Evolutionary conservation across 306 rosid species (phyloP).

Genomic region (Alnus glutinosa): DNA sequence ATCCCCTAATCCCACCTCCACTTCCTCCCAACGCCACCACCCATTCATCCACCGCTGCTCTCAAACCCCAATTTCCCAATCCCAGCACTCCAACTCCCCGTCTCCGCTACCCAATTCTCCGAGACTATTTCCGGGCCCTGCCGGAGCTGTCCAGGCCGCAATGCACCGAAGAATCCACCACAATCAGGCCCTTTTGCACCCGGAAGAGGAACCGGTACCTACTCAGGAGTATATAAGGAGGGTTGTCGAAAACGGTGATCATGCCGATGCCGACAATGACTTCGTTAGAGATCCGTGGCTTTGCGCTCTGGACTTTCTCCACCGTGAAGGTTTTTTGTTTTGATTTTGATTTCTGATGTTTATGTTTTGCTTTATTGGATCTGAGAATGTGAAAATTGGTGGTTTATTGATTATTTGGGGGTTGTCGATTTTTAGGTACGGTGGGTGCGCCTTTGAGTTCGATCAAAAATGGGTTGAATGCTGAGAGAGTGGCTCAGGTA

Average conservation of each 20-base stretch:
- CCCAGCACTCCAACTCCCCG: slow-evolving; percentile 10
- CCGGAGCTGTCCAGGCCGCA: slow-evolving; percentile 72
- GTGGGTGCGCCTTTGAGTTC: slow-evolving; percentile 44
- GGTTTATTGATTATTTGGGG: neutral
- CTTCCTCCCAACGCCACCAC: slow-evolving; percentile 6
- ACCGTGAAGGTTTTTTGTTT: slow-evolving; percentile 27
- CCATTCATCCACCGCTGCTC: slow-evolving; percentile 6
- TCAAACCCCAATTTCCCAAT: slow-evolving; percentile 24
- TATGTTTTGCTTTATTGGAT: neutral
- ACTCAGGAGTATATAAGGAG: slow-evolving; percentile 73
- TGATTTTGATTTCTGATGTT: neutral
- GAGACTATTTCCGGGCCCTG: slow-evolving; percentile 74
- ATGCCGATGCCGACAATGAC: slow-evolving; percentile 38
- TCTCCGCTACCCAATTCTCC: slow-evolving; percentile 10
- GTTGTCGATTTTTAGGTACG: slow-evolving; percentile 19
- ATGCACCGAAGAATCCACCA: slow-evolving; percentile 49
- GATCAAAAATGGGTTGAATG: slow-evolving; percentile 41
- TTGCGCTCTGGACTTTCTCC: slow-evolving; percentile 48
- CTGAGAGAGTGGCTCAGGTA: slow-evolving; percentile 47
- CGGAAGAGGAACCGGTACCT: slow-evolving; percentile 39
- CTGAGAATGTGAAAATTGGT: neutral
- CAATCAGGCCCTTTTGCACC: neutral
- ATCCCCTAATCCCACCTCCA: neutral
- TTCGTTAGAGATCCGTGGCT: slow-evolving; percentile 59
- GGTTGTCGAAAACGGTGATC: slow-evolving; percentile 41